A percentile compares a stretch with the other conserved stretches of the same genome.
phyloP scores from a whole-genome alignment of 169 alveolate genomes.

The Cryptosporidium parvum region DNA sequence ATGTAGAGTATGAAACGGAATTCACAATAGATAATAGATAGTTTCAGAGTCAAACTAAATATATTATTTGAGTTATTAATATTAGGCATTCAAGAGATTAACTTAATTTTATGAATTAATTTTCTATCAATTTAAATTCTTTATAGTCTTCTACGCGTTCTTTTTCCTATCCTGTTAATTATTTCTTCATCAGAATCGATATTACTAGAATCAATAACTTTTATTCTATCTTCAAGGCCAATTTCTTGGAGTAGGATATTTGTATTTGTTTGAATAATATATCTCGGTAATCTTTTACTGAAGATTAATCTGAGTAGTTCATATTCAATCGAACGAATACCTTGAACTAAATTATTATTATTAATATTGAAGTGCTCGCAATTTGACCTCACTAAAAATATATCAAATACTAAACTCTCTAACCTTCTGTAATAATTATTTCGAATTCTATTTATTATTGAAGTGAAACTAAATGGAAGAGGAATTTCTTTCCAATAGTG shows the following conservation, averaged over 20 bases:
- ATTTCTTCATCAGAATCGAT: conserved; percentile 9
- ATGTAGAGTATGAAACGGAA: conserved; percentile 52
- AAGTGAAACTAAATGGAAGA: conserved; percentile 77
- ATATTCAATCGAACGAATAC: conserved; percentile 35
- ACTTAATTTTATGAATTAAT: conserved; percentile 4
- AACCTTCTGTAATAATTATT: conserved; percentile 79
- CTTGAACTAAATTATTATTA: conserved; percentile 56
- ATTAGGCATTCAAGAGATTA: neutral
- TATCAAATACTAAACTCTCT: conserved; percentile 76
- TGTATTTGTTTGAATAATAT: conserved; percentile 24
- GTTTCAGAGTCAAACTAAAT: neutral
- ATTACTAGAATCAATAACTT: neutral
- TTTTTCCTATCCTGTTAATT: conserved; percentile 3
- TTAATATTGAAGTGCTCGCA: conserved; percentile 78
- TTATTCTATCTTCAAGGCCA: neutral
- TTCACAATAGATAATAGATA: conserved; percentile 49
- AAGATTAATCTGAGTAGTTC: conserved; percentile 55
- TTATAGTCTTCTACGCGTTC: conserved; percentile 26
- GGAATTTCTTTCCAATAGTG: conserved; percentile 79
- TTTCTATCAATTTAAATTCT: neutral
- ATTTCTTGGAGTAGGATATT: neutral
- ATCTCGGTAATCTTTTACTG: conserved; percentile 58
- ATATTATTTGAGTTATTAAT: neutral
- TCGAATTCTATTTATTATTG: conserved; percentile 76
- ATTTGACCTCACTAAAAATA: conserved; percentile 76